Percentiles rank a stretch among this genome's conserved stretches.
These are phyloP conservation scores for Schwanniomyces pseudopolymorphus DNA, from an alignment of 805 yeast species.

Conservation along the genomic window DNA sequence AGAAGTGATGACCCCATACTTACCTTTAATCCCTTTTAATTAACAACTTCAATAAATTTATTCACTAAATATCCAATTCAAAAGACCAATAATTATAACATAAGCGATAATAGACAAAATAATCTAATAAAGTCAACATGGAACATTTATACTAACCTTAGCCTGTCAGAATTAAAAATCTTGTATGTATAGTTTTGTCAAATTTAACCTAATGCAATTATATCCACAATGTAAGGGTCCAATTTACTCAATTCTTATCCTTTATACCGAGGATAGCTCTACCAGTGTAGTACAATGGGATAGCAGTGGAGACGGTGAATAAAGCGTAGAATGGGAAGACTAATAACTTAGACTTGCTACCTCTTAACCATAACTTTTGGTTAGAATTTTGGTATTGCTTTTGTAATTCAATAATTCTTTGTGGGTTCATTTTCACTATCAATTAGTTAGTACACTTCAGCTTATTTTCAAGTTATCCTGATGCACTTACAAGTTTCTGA, in stretches of 20 bases:
- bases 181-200: not conserved
- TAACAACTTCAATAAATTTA: not conserved
- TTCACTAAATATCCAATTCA: not conserved
- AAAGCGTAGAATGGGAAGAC: slow-evolving; percentile 79
- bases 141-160: not conserved
- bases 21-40: not conserved
- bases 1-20: too few species aligned
- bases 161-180: not conserved
- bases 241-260: slow-evolving; percentile 22
- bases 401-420: slow-evolving; percentile 47
- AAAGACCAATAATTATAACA: not conserved
- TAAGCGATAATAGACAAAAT: not conserved
- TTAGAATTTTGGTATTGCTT: slow-evolving; percentile 43
- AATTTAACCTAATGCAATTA: not conserved
- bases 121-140: not conserved
- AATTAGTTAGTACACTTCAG: not conserved
- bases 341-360: slow-evolving; percentile 56
- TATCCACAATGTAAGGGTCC: not conserved
- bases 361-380: slow-evolving; percentile 47
- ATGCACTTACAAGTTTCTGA: not conserved
- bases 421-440: slow-evolving; percentile 38
- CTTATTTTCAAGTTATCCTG: not conserved
- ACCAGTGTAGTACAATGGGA: slow-evolving; percentile 67
- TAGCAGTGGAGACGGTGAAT: slow-evolving; percentile 63
- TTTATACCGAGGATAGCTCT: slow-evolving; percentile 73